Evolutionary conservation across 2,329 filamentous ascomycete species (phyloP).

Genomic region (Colletotrichum abscissum): DNA sequence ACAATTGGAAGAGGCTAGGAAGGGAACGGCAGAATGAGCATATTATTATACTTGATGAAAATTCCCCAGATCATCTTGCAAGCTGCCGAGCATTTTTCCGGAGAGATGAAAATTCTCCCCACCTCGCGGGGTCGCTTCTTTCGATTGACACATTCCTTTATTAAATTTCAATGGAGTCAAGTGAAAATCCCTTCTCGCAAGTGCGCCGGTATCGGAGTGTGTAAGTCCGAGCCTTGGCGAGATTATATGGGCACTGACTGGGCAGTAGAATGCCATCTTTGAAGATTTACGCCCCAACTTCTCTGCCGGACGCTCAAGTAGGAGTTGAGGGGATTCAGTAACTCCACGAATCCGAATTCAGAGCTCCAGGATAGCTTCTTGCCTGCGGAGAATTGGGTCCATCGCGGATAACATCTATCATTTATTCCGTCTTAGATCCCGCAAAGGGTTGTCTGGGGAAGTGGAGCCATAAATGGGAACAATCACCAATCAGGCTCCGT

Average conservation of each 20-base stretch:
- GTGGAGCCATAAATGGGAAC: neutral
- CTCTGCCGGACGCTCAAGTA: too few species aligned
- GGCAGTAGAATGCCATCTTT: neutral
- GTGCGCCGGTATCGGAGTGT: slow-evolving; percentile 1
- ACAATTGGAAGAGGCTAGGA: neutral
- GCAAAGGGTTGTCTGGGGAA: slow-evolving; percentile 6
- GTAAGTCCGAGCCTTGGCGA: neutral
- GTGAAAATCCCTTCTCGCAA: neutral
- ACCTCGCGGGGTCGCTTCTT: neutral
- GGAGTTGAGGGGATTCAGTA: too few species aligned
- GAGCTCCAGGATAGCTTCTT: neutral
- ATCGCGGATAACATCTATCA: neutral
- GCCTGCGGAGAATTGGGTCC: neutral
- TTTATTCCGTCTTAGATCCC: neutral
- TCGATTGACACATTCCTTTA: neutral
- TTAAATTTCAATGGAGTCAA: neutral
- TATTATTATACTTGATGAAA: neutral
- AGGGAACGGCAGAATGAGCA: too few species aligned
- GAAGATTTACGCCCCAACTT: too few species aligned
- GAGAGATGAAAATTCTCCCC: neutral
- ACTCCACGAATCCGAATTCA: too few species aligned
- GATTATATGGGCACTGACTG: neutral
- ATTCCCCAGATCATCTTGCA: neutral
- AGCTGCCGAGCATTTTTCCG: neutral
- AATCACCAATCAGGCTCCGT: neutral